Percentiles rank a stretch among this genome's conserved stretches.
Evolutionary conservation across 2,329 filamentous ascomycete species (phyloP).

Genomic region (Aspergillus oerlinghausenensis): DNA sequence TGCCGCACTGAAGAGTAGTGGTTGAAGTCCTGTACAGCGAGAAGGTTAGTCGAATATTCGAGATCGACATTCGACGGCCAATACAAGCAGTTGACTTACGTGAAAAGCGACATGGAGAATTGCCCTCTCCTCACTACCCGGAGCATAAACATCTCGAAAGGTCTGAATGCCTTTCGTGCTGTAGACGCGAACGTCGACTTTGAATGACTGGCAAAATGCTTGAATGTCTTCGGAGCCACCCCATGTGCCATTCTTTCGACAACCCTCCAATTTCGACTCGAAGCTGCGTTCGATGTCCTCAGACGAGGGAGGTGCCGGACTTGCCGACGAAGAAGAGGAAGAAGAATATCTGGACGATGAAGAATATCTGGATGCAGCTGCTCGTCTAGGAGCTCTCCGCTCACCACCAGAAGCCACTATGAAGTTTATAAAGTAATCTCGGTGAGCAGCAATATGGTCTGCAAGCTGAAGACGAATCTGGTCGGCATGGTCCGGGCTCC

Average conservation of each 20-base stretch:
- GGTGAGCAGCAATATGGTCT: constrained; percentile 57
- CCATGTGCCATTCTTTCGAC: constrained; percentile 58
- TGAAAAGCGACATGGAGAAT: constrained; percentile 59
- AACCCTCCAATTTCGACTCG: constrained; percentile 54
- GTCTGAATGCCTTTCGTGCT: constrained; percentile 34
- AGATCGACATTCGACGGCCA: background rate
- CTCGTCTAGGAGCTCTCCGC: constrained; percentile 54
- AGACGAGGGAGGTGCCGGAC: constrained; percentile 39
- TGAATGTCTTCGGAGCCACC: constrained; percentile 65
- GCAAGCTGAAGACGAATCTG: constrained; percentile 58
- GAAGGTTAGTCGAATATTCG: background rate
- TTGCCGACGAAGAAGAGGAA: constrained; percentile 40
- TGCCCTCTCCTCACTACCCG: constrained; percentile 29
- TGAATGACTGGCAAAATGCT: constrained; percentile 60
- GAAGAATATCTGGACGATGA: constrained; percentile 47
- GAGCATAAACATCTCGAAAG: constrained; percentile 45
- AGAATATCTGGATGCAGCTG: constrained; percentile 44
- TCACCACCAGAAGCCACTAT: constrained; percentile 53
- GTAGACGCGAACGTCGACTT: constrained; percentile 61
- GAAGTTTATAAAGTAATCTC: constrained; percentile 61
- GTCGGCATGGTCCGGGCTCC: constrained; percentile 52
- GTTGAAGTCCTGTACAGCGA: constrained; percentile 49
- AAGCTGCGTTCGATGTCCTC: constrained; percentile 56
- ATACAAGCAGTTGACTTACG: constrained; percentile 40
- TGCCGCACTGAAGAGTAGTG: constrained; percentile 65